Evolutionary conservation across 257 asterid genomes (phyloP), one percentile per base, ranked within the genome.

Genomic region (Solanum medicagineum): DNA sequence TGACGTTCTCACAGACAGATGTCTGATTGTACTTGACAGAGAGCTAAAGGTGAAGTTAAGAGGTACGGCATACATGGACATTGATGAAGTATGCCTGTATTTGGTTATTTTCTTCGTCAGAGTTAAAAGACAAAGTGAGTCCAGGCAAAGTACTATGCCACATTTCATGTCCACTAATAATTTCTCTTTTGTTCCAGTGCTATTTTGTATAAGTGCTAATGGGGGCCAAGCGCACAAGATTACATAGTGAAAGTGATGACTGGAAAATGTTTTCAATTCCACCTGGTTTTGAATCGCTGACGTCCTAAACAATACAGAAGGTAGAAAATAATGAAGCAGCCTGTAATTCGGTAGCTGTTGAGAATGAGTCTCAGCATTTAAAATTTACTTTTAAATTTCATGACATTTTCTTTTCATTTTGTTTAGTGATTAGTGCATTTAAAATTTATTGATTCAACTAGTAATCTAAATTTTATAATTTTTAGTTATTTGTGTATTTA

Each of bases 211-310:
- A n/a, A 86, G 91, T 65, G 57, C 80, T 71, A 77, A 93, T 94
- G 94, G 93, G 91, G 81, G 87, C 80, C 55, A 92, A 88, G 69
- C 81, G 87, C 80, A 15, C 81, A 20, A 63, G 69, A 42, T 59
- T 60, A 19, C 24, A 80, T 85, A 82, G 75, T 81, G 69, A 81
- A n/a, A 79, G 62, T 74, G 85, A 56, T 16, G 32, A 44, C 6
- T 83, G 57, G 84, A 90, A 80, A 32, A 74, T 45, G 36, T 87
- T 89, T 26, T 73, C 93, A 11, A 93, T 90, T 79, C 98, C 98
- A 24, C 98, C 99, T n/a, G 99, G 99, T 82, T 96, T 93, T 85
- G 93, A 45, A 77, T 92, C 95, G 9, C 89, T 89, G 53, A 90
- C 93, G 8, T 84, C 97, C 82, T 89, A 95, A 87, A 88, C 88